Evolutionary conservation across 2,329 filamentous ascomycete genomes (phyloP).

Genomic region (Aureobasidium vineae): DNA sequence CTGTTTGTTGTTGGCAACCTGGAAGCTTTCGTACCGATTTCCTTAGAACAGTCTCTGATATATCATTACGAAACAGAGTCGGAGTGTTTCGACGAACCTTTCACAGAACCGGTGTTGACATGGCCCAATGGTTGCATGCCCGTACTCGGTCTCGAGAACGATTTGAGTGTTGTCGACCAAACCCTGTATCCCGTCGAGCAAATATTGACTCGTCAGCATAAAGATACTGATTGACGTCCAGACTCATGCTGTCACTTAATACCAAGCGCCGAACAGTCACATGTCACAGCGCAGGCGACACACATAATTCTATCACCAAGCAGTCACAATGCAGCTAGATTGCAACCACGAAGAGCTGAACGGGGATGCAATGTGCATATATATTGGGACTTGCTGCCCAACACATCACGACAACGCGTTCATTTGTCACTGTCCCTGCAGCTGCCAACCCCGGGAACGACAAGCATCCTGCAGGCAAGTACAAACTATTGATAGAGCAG

Average conservation of each 20-base stretch:
- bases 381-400: conserved; percentile 14
- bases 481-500: conserved; percentile 7
- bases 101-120: no score
- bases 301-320: background rate
- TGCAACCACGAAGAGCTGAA: conserved; percentile 5
- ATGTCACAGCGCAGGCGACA: background rate
- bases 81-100: no score
- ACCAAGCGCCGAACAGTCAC: background rate
- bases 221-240: background rate
- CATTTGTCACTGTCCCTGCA: conserved; percentile 20
- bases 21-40: no score
- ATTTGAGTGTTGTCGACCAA: no score
- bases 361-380: background rate
- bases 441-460: conserved; percentile 12
- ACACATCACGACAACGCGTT: background rate
- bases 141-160: no score
- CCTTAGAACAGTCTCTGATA: no score
- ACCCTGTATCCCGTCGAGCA: no score
- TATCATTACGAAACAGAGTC: no score
- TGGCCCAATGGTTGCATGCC: no score
- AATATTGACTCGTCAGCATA: background rate
- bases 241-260: background rate
- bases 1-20: no score
- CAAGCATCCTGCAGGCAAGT: conserved; percentile 1
- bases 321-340: background rate